Conservation (phyloP, 495 filamentous ascomycete genomes). For the Hypomontagnella submonticulosa region DNA sequence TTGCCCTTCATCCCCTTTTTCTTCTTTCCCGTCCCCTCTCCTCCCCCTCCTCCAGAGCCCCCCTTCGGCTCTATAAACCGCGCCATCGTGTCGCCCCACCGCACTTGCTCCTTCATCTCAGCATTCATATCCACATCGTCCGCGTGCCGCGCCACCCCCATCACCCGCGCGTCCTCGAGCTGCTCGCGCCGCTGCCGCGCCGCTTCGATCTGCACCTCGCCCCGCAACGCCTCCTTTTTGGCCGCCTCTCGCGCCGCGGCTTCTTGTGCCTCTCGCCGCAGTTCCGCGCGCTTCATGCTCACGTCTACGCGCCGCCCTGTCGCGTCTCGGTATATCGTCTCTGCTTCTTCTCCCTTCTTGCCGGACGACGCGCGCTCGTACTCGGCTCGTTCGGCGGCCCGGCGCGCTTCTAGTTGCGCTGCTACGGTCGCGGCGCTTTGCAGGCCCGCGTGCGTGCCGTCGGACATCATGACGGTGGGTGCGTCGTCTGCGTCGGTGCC, state of each 20-base stretch:
- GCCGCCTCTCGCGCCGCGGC: conserved; percentile 70
- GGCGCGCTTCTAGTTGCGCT: conserved; percentile 70
- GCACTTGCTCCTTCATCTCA: conserved; percentile 75
- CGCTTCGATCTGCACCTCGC: conserved; percentile 81
- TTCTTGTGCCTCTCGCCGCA: conserved; percentile 76
- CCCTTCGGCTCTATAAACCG: conserved; percentile 71
- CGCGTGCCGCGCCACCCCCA: conserved; percentile 79
- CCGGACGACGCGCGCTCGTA: conserved; percentile 48
- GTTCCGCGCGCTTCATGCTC: conserved; percentile 87
- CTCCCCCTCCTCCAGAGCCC: neutral
- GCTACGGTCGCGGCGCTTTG: conserved; percentile 84
- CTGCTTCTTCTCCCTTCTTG: conserved; percentile 58
- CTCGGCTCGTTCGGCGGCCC: conserved; percentile 59
- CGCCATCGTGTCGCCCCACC: conserved; percentile 96
- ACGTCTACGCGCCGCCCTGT: conserved; percentile 92
- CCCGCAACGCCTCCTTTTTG: conserved; percentile 73
- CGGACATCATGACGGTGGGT: conserved; percentile 74
- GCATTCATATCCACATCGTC: conserved; percentile 88
- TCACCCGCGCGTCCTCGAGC: conserved; percentile 79
- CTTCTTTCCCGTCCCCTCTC: conserved; percentile 45
- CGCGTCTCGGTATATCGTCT: conserved; percentile 94
- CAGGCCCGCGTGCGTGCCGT: conserved; percentile 85
- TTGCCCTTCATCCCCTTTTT: conserved; percentile 63
- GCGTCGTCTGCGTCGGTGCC: conserved; percentile 54
- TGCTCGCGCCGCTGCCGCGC: conserved; percentile 64